Percentiles rank a stretch among this genome's conserved stretches.
Evolutionary conservation across 352 stramenopile genomes (phyloP).

Genomic region (Pythium periplocum): DNA sequence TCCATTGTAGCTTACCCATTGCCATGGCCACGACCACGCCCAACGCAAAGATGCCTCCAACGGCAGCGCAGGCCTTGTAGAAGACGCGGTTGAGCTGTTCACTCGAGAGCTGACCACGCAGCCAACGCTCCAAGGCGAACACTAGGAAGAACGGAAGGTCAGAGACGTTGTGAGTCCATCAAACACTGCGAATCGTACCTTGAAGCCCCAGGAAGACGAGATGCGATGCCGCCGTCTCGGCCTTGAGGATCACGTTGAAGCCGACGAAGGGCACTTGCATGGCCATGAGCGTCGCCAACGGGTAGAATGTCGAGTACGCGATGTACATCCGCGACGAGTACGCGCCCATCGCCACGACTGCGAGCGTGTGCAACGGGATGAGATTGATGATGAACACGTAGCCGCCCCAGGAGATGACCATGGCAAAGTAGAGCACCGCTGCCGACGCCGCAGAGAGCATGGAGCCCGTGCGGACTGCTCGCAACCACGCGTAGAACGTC

Average conservation of each 20-base stretch:
- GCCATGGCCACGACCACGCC: constrained; percentile 47
- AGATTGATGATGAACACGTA: constrained; percentile 99
- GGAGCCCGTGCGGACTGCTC: constrained; percentile 63
- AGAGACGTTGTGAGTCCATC: background rate
- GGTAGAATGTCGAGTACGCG: constrained; percentile 98
- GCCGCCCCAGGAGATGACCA: constrained; percentile 95
- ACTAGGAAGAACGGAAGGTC: constrained; percentile 14
- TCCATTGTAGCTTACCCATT: constrained; percentile 86
- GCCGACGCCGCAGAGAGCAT: constrained; percentile 61
- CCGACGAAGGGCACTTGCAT: constrained; percentile 99
- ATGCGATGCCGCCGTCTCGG: constrained; percentile 64
- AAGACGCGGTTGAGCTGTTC: constrained; percentile 44
- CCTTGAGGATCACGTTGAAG: constrained; percentile 91
- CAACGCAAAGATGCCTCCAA: constrained; percentile 27
- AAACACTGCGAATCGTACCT: constrained; percentile 21
- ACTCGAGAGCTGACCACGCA: constrained; percentile 41
- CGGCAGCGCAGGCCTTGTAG: constrained; percentile 25
- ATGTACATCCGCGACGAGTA: constrained; percentile 93
- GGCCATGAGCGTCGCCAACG: constrained; percentile 91
- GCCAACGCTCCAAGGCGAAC: constrained; percentile 47
- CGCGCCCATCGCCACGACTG: constrained; percentile 86
- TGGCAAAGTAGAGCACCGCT: constrained; percentile 94
- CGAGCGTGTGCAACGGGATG: constrained; percentile 93
- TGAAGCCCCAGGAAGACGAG: constrained; percentile 95
- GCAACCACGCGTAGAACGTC: constrained; percentile 97